These are phyloP conservation scores for Wickerhamiella alocasiicola DNA, from an alignment of 805 yeast genomes.

Conservation along the genomic window DNA sequence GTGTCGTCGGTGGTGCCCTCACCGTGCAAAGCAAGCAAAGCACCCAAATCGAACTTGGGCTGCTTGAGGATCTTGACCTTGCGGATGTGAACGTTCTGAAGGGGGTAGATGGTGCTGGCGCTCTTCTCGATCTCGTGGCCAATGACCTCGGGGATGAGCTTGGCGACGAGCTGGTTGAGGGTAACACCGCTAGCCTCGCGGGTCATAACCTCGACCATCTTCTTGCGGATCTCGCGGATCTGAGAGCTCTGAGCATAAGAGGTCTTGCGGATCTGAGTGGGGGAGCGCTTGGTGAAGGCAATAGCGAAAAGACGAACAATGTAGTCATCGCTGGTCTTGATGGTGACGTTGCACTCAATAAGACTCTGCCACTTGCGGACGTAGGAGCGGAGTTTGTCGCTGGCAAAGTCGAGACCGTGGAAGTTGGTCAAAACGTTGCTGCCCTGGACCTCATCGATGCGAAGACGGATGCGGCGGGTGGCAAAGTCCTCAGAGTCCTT, in stretches of 20 bases:
- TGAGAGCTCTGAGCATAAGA: conserved; percentile 96
- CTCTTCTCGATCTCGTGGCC: conserved; percentile 98
- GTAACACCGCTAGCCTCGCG: conserved; percentile 93
- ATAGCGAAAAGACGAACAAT: conserved; percentile 91
- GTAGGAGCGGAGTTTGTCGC: conserved; percentile 93
- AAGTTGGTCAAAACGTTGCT: conserved; percentile 97
- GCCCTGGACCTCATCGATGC: conserved; percentile 99
- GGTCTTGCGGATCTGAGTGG: conserved; percentile 95
- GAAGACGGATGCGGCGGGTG: conserved; percentile 91
- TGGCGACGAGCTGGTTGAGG: conserved; percentile 89
- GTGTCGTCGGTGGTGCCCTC: conserved; percentile 88
- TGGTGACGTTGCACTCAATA: conserved; percentile 96
- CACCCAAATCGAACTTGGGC: conserved; percentile 97
- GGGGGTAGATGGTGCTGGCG: conserved; percentile 88
- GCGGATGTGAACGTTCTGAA: conserved; percentile 98
- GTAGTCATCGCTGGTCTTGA: conserved; percentile 96
- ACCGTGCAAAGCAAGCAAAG: conserved; percentile 94
- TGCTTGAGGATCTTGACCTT: conserved; percentile 97
- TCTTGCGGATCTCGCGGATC: conserved; percentile 93
- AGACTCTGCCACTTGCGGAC: conserved; percentile 99
- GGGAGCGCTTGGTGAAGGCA: conserved; percentile 97
- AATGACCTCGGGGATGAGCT: conserved; percentile 96
- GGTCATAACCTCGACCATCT: conserved; percentile 90
- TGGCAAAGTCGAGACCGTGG: conserved; percentile 98
- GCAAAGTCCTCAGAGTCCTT: conserved; percentile 99